Evolutionary conservation across 2,329 filamentous ascomycete genomes (phyloP).

Genomic region (Verruconis gallopava): DNA sequence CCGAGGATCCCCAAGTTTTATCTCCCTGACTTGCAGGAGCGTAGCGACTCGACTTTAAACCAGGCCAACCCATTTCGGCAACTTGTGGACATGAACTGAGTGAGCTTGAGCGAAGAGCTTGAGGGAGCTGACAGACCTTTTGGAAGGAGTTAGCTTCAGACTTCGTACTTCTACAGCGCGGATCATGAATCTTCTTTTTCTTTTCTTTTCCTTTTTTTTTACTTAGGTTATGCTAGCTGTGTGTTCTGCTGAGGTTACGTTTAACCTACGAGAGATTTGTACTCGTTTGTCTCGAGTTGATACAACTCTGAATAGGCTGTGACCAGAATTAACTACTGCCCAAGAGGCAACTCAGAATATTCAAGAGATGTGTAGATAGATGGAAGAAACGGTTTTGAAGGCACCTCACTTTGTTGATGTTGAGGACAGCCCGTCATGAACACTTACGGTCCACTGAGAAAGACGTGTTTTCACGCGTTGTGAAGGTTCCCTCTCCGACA

Average conservation of each 20-base stretch:
- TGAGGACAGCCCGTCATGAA: too few species aligned
- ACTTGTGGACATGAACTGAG: not conserved
- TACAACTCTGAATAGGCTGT: too few species aligned
- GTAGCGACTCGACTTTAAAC: conserved; percentile 1
- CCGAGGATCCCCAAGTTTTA: not conserved
- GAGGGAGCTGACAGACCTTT: conserved; percentile 1
- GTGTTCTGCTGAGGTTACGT: not conserved
- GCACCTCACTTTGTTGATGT: too few species aligned
- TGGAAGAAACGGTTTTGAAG: too few species aligned
- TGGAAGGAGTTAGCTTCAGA: too few species aligned
- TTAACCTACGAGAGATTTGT: not conserved
- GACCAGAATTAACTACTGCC: too few species aligned
- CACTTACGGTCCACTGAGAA: too few species aligned
- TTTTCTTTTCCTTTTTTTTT: not conserved
- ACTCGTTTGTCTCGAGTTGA: not conserved
- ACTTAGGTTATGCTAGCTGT: not conserved
- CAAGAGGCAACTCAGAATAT: too few species aligned
- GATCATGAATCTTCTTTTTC: not conserved
- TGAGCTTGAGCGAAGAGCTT: conserved; percentile 4
- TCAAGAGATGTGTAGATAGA: too few species aligned
- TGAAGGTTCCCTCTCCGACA: too few species aligned
- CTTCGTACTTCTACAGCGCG: not conserved
- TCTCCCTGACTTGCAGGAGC: too few species aligned
- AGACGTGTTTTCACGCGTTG: too few species aligned
- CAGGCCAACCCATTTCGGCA: conserved; percentile 3